Base-by-base conservation (phyloP, 2,329 filamentous ascomycete species). In the Pezicula neosporulosa region DNA sequence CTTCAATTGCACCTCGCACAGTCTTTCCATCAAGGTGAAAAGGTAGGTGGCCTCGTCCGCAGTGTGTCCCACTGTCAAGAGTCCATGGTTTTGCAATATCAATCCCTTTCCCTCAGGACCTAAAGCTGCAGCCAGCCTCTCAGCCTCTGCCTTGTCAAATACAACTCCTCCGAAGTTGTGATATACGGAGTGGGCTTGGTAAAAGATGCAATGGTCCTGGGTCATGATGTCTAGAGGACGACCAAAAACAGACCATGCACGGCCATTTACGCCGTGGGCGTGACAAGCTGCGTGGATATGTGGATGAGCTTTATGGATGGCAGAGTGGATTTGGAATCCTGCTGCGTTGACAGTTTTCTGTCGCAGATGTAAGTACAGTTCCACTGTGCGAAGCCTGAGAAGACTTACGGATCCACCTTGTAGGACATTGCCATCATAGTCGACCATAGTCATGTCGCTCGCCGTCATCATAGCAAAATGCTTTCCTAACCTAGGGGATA, bases 101-200 rank as follows among this genome's bases (percentile, higher is more conserved):
- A 68, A 67, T 12, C 68, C 70, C 60, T 73, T 74, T 56, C 67
- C 68, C 46, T 67, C 56, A 0, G 18, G 10, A 6, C 71, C 71
- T 7, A 74, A 53, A 45, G 62, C 63, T 6, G 24, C 24, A 24
- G 24, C 24, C 3, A 24, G 24, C 24, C 7, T 24, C 7, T 24
- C 24, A 24, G 24, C 73, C 54, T 77, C 74, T 51, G 72, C 70
- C 41, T 67, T 62, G 0, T 63, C 69, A 19, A 77, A 60, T 1
- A 77, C 74, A 2, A 76, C 67, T 5, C 75, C 75, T 2, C 74
- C 73, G 56, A 76, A 77, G n/a, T 62, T 65, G n/a, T 69, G 60
- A 49, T 77, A 76, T 5, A 44, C 37, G 24, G 28, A 38, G 21
- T 21, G 46, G 35, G 28, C 52, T 16, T 37, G 18, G 49, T 72